Percentiles rank a stretch among this genome's conserved stretches.
Conservation (phyloP, 352 stramenopile genomes). For the Peronospora destructor region DNA sequence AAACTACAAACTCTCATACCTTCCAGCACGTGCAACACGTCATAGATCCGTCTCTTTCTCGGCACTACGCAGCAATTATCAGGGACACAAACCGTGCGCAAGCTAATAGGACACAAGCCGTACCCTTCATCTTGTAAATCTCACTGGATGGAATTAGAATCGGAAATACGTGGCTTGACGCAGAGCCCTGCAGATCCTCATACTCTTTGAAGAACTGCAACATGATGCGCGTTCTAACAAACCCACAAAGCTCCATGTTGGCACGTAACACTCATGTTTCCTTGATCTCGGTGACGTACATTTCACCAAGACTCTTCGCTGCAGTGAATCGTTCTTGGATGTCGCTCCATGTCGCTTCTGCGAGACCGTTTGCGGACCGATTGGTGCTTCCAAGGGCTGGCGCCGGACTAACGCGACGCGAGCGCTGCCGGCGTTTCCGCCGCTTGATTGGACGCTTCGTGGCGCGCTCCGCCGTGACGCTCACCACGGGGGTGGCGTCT, state of each 20-base stretch:
- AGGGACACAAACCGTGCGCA: conserved; percentile 1
- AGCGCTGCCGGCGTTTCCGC: conserved; percentile 18
- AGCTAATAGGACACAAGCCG: conserved; percentile 8
- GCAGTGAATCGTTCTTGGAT: conserved; percentile 34
- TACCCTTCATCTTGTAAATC: conserved; percentile 65
- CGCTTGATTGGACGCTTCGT: conserved; percentile 17
- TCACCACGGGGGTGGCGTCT: conserved; percentile 7
- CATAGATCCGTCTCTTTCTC: conserved; percentile 65
- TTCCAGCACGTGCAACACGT: conserved; percentile 76
- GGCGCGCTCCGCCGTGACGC: conserved; percentile 12
- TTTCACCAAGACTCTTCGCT: conserved; percentile 45
- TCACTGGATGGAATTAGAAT: conserved; percentile 49
- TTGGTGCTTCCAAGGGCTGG: neutral
- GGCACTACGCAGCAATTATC: conserved; percentile 33
- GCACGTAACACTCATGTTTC: neutral
- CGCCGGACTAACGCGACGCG: conserved; percentile 10
- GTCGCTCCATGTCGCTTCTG: conserved; percentile 25
- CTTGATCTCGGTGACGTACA: conserved; percentile 24
- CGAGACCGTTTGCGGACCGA: conserved; percentile 6
- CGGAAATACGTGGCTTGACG: conserved; percentile 23
- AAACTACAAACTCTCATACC: conserved; percentile 25
- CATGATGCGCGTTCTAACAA: conserved; percentile 37
- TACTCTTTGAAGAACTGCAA: conserved; percentile 66
- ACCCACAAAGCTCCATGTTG: conserved; percentile 3
- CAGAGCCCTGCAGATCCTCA: conserved; percentile 27